phyloP scores from a whole-genome alignment of 2,329 filamentous ascomycete species.

The Ceratocystis albifundus region DNA sequence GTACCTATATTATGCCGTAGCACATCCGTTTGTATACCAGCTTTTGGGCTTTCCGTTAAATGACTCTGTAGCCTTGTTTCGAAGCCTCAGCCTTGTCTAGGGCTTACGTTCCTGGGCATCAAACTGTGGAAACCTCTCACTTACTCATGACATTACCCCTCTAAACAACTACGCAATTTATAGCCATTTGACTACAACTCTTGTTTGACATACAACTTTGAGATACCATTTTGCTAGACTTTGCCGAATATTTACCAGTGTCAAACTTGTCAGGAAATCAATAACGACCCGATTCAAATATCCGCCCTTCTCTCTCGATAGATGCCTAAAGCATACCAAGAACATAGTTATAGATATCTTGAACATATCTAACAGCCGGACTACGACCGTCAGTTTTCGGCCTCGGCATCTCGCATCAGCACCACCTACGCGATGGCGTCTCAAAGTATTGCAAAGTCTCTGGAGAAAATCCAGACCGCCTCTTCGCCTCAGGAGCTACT shows the following conservation, averaged over 20 bases:
- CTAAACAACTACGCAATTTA: neutral
- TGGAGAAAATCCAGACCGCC: constrained; percentile 47
- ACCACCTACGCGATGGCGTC: constrained; percentile 39
- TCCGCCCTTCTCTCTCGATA: neutral
- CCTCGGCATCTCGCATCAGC: neutral
- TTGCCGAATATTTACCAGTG: neutral
- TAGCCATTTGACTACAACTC: neutral
- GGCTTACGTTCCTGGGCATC: neutral
- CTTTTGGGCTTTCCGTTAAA: neutral
- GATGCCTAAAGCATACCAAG: too few species aligned
- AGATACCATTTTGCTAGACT: neutral
- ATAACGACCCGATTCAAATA: neutral
- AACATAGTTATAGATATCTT: too few species aligned
- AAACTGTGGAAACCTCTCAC: neutral
- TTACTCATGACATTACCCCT: neutral
- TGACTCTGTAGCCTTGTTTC: constrained; percentile 10
- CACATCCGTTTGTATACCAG: neutral
- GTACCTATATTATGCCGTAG: neutral
- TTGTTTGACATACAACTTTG: neutral
- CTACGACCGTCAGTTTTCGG: neutral
- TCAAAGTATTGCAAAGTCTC: constrained; percentile 41
- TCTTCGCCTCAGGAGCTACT: constrained; percentile 42
- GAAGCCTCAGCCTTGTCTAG: constrained; percentile 13
- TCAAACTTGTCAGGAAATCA: neutral
- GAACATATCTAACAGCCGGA: neutral